These are phyloP conservation scores for Dalechampia spathulata DNA, from an alignment of 441 rosid genomes.

Conservation along the genomic window DNA sequence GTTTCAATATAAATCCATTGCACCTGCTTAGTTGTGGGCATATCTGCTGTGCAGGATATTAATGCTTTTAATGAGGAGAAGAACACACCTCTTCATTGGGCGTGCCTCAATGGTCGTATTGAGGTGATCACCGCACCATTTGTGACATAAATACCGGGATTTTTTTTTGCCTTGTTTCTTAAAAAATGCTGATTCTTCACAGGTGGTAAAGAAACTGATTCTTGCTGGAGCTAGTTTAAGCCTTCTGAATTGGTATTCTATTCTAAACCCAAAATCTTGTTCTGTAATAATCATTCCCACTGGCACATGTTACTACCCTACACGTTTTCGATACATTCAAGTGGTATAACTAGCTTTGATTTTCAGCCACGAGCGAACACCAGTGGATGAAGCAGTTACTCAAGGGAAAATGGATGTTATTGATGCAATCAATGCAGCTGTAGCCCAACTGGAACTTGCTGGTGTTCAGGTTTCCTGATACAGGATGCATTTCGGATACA, in stretches of 20 bases:
- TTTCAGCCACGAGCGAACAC: conserved; percentile 71
- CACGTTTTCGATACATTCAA: too few species aligned
- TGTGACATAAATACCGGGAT: not conserved
- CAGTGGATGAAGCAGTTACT: conserved; percentile 75
- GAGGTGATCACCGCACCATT: conserved; percentile 37
- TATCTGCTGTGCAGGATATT: conserved; percentile 43
- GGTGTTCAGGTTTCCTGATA: conserved; percentile 42
- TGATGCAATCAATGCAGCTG: conserved; percentile 56
- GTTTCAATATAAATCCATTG: too few species aligned
- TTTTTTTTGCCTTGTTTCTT: conserved; percentile 9
- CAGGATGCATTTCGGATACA: not conserved
- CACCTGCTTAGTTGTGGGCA: conserved; percentile 5
- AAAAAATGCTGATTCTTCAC: conserved; percentile 11
- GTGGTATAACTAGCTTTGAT: not conserved
- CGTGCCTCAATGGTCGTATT: conserved; percentile 72
- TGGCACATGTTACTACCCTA: not conserved
- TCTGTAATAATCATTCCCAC: not conserved
- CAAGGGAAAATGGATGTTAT: conserved; percentile 57
- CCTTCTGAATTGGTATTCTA: conserved; percentile 54
- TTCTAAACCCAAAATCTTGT: not conserved
- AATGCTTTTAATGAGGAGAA: conserved; percentile 64
- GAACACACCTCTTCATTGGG: conserved; percentile 88
- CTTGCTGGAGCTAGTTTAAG: conserved; percentile 63
- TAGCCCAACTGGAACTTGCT: conserved; percentile 54
- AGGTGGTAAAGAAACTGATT: conserved; percentile 76